Evolutionary conservation across 2,329 filamentous ascomycete genomes (phyloP), one percentile per base, ranked within the genome.

Genomic region (Colletotrichum spinosum): DNA sequence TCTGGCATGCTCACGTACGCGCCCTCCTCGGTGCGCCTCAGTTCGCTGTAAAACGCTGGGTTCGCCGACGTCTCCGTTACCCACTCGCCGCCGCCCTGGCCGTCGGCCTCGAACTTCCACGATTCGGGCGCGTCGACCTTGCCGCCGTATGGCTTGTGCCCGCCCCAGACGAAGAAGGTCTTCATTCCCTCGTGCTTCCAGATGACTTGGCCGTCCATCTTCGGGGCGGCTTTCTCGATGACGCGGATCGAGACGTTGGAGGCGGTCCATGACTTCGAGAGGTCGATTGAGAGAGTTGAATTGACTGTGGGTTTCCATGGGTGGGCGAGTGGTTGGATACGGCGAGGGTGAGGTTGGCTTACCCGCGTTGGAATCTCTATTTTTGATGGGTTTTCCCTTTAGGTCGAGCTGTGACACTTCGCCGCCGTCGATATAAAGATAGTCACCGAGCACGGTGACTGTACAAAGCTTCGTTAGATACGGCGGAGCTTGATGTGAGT

Each of bases 371-470:
- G 64, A 64, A 15, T 38, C 25, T 6, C 60, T 34, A 34, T 45
- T 12, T 11, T 50, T 15, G 34, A 54, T 53, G 0, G 44, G 38
- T 0, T 41, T 55, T 5, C 49, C 54, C n/a, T 60, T 33, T 17
- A 37, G 42, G 17, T 37, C 51, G 42, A 60, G 56, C 38, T 67
- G 64, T 9, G 72, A 76, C 1, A 78, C 50, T 66, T 77, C 74
- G 15, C 78, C 78, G 57, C 78, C 78, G 55, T 80, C 77, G 55
- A 80, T 74, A 55, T 80, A 80, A 55, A 75, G 65, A 52, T 76
- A 76, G 67, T 79, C 69, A 12, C 76, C 77, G 8, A 79, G 64
- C 12, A 75, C 72, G 8, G 57, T 58, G 1, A 59, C 69, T 67
- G 13, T 0, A 8, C 10, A 12, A 11, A 1, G 7, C 42, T 49